Evolutionary conservation across 257 asterid genomes (phyloP), one percentile per base, ranked within the genome.

Genomic region (Ajuga chamaepitys): DNA sequence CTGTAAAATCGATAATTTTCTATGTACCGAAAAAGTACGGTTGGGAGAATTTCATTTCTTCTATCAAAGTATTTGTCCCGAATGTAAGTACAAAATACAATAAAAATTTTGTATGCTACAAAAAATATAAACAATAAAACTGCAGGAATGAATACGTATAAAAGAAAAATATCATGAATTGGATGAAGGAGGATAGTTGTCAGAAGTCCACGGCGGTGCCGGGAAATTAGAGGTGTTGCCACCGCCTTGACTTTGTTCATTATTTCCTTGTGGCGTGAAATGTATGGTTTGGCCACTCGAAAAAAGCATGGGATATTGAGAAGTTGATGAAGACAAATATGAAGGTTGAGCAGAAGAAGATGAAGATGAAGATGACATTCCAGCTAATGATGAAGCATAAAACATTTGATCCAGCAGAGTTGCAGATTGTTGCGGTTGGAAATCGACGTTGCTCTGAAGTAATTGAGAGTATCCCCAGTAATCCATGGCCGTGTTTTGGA

Each of bases 391-490:
- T 2, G 95, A 78, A 20, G 85, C 71, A 35, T 75, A 45, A 18
- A 80, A 57, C 91, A 88, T 81, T 54, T 85, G 86, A 7, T 86
- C 81, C 5, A 82, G 70, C 70, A 77, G 28, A 22, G 54, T 70
- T 2, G 78, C 2, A 1, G 78, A 71, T 21, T 69, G 96, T 9
- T 45, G 83, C 12, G 62, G 70, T 7, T 38, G 81, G 54, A 80
- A 67, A 7, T 81, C 82, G 7, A 71, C 82, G 45, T 62, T 18
- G 72, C 70, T 70, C 64, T 79, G 89, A 2, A 91, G 83, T 59
- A 91, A 64, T 66, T 84, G 93, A 1, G 95, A 81, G 75, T 91
- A 91, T 1, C 84, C 81, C 83, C 83, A 80, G 18, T 86, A 88
- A 26, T 91, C 96, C 7, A 88, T 71, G 14, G 72, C 82, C 25